These are phyloP conservation scores for Colletotrichum godetiae DNA, from an alignment of 2,329 filamentous ascomycete species.

Conservation along the genomic window DNA sequence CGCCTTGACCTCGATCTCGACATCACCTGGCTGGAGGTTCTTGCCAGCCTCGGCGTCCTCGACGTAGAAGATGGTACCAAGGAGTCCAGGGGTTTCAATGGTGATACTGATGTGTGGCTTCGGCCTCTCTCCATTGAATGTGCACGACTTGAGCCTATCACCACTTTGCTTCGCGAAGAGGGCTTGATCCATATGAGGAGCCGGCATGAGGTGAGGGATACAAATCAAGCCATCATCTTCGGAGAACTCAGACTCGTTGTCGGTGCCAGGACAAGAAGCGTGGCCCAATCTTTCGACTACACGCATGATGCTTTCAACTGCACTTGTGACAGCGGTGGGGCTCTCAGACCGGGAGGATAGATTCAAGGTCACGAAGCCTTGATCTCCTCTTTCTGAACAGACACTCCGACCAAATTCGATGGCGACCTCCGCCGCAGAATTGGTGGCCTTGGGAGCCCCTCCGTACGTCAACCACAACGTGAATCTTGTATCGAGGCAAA, in stretches of 20 bases:
- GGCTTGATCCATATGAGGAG: neutral
- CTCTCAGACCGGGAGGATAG: neutral
- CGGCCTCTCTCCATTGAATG: neutral
- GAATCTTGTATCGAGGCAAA: neutral
- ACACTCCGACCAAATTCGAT: neutral
- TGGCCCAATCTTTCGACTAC: neutral
- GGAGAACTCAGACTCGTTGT: neutral
- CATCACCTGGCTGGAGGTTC: conserved; percentile 32
- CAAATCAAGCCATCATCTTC: neutral
- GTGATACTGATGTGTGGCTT: conserved; percentile 4
- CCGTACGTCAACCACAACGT: neutral
- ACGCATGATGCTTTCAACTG: neutral
- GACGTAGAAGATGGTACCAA: conserved; percentile 11
- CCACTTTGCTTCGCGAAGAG: neutral
- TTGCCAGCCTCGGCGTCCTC: neutral
- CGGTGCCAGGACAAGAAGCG: neutral
- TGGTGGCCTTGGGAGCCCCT: neutral
- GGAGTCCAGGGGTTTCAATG: conserved; percentile 16
- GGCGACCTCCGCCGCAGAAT: neutral
- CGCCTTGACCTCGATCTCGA: conserved; percentile 42
- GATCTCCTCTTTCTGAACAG: neutral
- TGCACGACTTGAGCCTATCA: neutral
- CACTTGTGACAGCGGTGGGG: neutral
- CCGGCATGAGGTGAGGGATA: neutral
- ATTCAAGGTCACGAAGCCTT: neutral